phyloP scores from a whole-genome alignment of 768 basidiomycete species.

The Boletus patriciae region DNA sequence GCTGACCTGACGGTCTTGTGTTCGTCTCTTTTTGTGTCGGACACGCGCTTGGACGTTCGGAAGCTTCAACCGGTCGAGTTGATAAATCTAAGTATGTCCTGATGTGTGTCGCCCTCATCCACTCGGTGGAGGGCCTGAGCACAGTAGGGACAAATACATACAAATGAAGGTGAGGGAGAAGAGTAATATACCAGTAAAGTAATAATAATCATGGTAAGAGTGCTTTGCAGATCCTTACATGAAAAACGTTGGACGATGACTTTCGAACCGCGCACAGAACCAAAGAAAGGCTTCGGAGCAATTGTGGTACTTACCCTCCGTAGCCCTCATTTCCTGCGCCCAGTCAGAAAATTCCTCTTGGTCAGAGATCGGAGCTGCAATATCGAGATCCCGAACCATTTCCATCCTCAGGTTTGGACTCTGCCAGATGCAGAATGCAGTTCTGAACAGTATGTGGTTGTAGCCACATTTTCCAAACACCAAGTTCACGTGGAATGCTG shows the following conservation, averaged over 20 bases:
- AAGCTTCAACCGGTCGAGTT: no score
- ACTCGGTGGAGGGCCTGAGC: no score
- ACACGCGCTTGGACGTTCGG: no score
- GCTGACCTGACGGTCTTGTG: no score
- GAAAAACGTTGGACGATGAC: background rate
- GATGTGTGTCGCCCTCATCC: no score
- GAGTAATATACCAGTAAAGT: no score
- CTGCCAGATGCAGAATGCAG: conserved; percentile 3
- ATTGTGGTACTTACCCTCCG: conserved; percentile 2
- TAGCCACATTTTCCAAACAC: conserved; percentile 2
- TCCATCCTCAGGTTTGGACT: background rate
- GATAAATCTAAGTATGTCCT: no score
- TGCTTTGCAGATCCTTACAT: background rate
- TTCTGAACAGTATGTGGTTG: background rate
- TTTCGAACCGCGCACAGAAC: background rate
- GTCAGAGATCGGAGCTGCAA: background rate
- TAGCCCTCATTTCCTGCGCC: background rate
- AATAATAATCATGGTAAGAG: no score
- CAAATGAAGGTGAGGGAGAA: no score
- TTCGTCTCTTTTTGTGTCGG: no score
- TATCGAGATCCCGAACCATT: background rate
- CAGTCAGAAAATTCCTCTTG: background rate
- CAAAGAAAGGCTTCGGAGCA: conserved; percentile 4
- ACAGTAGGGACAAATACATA: no score
- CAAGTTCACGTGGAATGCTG: background rate